A percentile compares a stretch with the other conserved stretches of the same genome.
Evolutionary conservation across 2,329 filamentous ascomycete genomes (phyloP).

Genomic region (Ascochyta rabiei): DNA sequence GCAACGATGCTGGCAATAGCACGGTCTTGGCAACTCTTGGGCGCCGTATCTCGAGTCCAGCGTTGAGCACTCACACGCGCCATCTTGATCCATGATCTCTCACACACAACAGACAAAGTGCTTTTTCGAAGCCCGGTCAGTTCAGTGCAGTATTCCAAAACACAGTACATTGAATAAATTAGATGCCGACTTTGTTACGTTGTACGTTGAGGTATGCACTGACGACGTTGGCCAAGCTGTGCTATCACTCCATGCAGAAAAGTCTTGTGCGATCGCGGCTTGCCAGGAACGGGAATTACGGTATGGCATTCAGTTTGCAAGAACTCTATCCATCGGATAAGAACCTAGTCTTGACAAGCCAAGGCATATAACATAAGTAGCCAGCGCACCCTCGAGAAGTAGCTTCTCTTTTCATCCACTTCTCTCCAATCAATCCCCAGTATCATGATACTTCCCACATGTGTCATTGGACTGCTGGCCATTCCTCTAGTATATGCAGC

Average conservation of each 20-base stretch:
- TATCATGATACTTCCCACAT: background rate
- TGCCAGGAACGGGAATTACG: background rate
- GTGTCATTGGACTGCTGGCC: background rate
- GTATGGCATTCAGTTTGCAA: background rate
- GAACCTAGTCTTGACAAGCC: background rate
- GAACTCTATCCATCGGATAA: background rate
- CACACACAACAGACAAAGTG: too few relatives aligned
- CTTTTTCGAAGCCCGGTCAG: too few relatives aligned
- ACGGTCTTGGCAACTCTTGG: constrained; percentile 8
- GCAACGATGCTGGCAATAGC: background rate
- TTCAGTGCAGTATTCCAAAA: too few relatives aligned
- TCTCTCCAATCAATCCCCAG: too few relatives aligned
- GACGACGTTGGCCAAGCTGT: constrained; percentile 3
- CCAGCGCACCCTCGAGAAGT: too few relatives aligned
- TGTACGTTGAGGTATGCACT: background rate
- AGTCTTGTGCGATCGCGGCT: background rate
- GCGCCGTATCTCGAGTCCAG: background rate
- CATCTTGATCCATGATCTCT: background rate
- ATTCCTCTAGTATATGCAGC: constrained; percentile 1
- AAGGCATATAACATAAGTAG: background rate
- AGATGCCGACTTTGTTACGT: too few relatives aligned
- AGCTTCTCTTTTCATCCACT: background rate
- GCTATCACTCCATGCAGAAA: constrained; percentile 1
- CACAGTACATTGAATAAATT: background rate
- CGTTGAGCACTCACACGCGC: background rate